Evolutionary conservation across 139 green algal species (phyloP).

Genomic region (Pseudopediastrum boryanum): DNA sequence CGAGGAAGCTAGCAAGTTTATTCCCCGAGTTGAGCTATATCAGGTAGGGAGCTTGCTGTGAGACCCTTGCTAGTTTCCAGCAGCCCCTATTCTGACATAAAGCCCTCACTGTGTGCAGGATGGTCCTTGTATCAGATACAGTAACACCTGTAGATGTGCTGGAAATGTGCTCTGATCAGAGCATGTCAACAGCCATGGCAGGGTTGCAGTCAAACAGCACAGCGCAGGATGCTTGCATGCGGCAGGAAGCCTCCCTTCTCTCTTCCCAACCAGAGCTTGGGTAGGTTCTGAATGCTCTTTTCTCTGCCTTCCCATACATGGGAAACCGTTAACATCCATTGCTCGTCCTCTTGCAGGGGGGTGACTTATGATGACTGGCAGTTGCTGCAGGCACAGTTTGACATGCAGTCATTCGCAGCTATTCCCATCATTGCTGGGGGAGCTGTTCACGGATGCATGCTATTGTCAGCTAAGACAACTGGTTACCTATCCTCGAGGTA

Average conservation of each 20-base stretch:
- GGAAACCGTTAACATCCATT: not conserved
- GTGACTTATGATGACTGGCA: constrained; percentile 8
- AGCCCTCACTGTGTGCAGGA: constrained; percentile 11
- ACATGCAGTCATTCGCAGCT: constrained; percentile 23
- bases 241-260: not conserved
- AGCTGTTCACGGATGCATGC: constrained; percentile 14
- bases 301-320: not conserved
- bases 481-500: not conserved
- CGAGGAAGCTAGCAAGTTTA: too few species aligned
- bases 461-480: not conserved
- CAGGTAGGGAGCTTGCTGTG: too few species aligned
- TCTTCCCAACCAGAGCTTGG: constrained; percentile 5
- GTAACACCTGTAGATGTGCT: constrained; percentile 3
- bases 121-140: constrained; percentile 6
- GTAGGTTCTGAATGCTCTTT: not conserved
- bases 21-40: too few species aligned
- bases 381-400: constrained; percentile 21
- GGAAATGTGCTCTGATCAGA: not conserved
- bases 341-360: not conserved
- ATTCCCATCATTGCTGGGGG: constrained; percentile 16
- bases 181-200: constrained; percentile 13
- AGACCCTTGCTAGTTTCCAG: too few species aligned
- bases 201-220: not conserved
- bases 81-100: too few species aligned
- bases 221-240: constrained; percentile 23